Evolutionary conservation across 345 rosid species (phyloP), one percentile per base, ranked within the genome.

Genomic region (Salix brachista): DNA sequence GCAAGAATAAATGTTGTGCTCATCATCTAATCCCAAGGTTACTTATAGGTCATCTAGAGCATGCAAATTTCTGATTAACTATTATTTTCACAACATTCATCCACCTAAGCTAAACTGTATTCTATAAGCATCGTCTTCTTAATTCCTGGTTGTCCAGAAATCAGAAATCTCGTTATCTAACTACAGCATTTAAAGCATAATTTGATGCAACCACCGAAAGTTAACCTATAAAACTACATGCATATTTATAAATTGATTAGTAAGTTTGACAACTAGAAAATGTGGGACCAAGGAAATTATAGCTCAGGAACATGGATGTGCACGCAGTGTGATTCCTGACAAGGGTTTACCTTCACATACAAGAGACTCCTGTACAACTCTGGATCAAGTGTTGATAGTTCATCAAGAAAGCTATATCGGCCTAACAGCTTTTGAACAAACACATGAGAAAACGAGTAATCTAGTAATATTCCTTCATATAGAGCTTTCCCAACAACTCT

Each of bases 401-500:
- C 99, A 86, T 93, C 98, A 77, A 93, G 91, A 86, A 95, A 95
- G 88, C 98, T 93, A 85, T 95, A 95, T 72, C 97, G 90, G 41
- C 99, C 99, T 78, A 95, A 85, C 73, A 95, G 91, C 86, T 95
- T 95, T 83, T 87, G 99, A 67, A 95, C 91, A 82, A 95, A 95
- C 78, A 90, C 97, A 77, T 87, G 97, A 39, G 99, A 90, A 87
- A 95, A 95, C 39, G 94, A 88, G 83, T 93, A 95, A 85, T 95
- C 99, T 72, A 93, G 89, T 81, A 95, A 83, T 79, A 95, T 91
- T 83, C 99, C 98, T 84, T 95, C 99, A 74, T 95, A 95, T 41
- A 95, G 91, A 76, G 99, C 98, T 90, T 95, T 91, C 75, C 99
- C 99, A 71, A 95, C 98, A 81, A 95, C 89, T 84, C 97, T 90